A percentile compares a stretch with the other conserved stretches of the same genome.
These are phyloP conservation scores for Trametes meyenii DNA, from an alignment of 768 basidiomycete species.

Conservation along the genomic window DNA sequence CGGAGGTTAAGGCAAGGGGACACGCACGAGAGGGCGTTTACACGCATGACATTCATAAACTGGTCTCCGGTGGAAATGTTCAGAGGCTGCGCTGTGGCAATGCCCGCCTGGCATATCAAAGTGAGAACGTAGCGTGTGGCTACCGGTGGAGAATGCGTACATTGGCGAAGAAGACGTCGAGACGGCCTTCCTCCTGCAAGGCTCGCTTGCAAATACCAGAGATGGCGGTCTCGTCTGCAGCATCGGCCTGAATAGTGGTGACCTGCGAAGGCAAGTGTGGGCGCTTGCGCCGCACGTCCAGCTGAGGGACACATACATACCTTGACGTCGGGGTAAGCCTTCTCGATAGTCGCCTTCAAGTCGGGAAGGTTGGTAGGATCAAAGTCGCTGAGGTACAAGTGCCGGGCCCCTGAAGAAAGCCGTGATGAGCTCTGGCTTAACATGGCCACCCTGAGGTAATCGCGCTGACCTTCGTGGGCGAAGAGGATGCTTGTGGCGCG, in stretches of 20 bases:
- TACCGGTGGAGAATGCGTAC: slow-evolving; percentile 43
- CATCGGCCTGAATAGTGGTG: slow-evolving; percentile 79
- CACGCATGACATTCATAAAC: slow-evolving; percentile 76
- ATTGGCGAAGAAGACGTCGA: slow-evolving; percentile 96
- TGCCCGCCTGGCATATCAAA: slow-evolving; percentile 58
- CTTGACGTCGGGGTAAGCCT: slow-evolving; percentile 76
- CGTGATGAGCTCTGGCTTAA: slow-evolving; percentile 3
- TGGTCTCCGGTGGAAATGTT: slow-evolving; percentile 58
- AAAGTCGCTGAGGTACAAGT: slow-evolving; percentile 79
- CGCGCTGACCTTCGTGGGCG: slow-evolving; percentile 71
- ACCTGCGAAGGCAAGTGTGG: slow-evolving; percentile 48
- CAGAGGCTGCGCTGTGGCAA: slow-evolving; percentile 49
- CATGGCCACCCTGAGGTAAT: neutral
- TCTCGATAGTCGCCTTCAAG: slow-evolving; percentile 68
- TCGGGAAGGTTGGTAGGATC: slow-evolving; percentile 66
- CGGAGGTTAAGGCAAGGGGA: neutral
- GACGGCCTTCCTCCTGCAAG: slow-evolving; percentile 76
- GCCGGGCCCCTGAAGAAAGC: slow-evolving; percentile 60
- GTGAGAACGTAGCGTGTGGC: too few relatives aligned
- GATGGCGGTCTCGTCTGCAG: slow-evolving; percentile 76
- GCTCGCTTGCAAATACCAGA: slow-evolving; percentile 70
- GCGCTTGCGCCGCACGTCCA: neutral
- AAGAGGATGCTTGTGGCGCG: slow-evolving; percentile 73
- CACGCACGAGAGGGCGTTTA: slow-evolving; percentile 69
- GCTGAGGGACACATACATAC: slow-evolving; percentile 46